Conservation (phyloP, 2,329 filamentous ascomycete genomes). For the Fusarium transvaalense region DNA sequence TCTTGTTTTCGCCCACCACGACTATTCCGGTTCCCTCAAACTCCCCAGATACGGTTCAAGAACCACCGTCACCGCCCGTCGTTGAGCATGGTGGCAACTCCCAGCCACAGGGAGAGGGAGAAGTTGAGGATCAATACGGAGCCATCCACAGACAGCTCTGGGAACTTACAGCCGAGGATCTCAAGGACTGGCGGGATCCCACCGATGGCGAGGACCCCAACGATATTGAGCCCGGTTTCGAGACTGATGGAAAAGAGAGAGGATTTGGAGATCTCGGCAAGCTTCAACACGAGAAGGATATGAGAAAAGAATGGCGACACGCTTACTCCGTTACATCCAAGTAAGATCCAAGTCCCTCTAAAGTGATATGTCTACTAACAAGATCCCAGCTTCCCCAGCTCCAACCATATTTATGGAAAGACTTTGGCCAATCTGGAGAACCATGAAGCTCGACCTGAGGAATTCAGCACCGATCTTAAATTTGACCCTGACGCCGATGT, state of each 20-base stretch:
- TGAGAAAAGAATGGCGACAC: conserved; percentile 57
- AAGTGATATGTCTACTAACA: conserved; percentile 42
- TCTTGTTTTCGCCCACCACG: conserved; percentile 55
- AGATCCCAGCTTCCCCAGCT: conserved; percentile 55
- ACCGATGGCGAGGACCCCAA: conserved; percentile 53
- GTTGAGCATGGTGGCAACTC: conserved; percentile 14
- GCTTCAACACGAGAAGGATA: conserved; percentile 59
- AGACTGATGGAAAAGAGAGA: conserved; percentile 54
- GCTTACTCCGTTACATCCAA: conserved; percentile 56
- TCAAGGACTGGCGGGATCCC: conserved; percentile 54
- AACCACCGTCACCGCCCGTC: background rate
- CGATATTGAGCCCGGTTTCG: conserved; percentile 54
- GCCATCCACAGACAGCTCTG: conserved; percentile 45
- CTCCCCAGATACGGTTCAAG: conserved; percentile 15
- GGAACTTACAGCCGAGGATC: conserved; percentile 54
- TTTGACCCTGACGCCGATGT: conserved; percentile 52
- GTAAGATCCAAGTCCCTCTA: conserved; percentile 49
- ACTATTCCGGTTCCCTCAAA: conserved; percentile 51
- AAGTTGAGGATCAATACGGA: conserved; percentile 26
- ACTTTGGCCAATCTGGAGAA: conserved; percentile 63
- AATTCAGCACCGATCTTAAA: conserved; percentile 49
- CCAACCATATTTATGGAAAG: conserved; percentile 68
- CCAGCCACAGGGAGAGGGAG: conserved; percentile 14
- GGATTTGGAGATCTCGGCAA: conserved; percentile 51
- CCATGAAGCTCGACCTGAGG: conserved; percentile 54